A percentile compares a stretch with the other conserved stretches of the same genome.
These are phyloP conservation scores for Gaultheria prostrata DNA, from an alignment of 148 eudicot species.

Conservation along the genomic window DNA sequence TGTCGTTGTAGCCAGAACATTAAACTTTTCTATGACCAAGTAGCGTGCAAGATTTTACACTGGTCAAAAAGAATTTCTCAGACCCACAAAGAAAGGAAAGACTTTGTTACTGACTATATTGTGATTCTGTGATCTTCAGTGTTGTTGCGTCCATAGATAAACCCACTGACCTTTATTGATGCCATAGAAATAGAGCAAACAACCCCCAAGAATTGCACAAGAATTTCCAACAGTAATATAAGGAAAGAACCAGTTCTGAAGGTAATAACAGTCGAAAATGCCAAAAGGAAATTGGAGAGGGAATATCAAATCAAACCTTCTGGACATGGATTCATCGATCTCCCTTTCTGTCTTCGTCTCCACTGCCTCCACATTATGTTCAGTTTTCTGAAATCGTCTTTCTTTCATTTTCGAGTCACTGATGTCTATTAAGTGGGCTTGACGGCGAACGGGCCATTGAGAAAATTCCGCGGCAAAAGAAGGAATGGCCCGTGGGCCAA, in stretches of 20 bases:
- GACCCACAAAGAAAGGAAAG: neutral
- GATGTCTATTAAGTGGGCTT: neutral
- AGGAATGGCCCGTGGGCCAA: neutral
- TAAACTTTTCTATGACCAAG: conserved; percentile 16
- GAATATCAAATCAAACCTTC: neutral
- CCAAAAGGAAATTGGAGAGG: neutral
- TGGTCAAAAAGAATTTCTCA: neutral
- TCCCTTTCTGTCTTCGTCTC: neutral
- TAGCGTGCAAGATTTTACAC: conserved; percentile 20
- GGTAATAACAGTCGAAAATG: neutral
- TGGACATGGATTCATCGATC: neutral
- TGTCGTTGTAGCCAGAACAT: neutral
- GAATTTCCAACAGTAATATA: neutral
- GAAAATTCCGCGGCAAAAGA: neutral
- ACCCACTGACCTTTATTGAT: neutral
- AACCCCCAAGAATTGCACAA: neutral
- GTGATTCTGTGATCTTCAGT: neutral
- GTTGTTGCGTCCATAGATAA: neutral
- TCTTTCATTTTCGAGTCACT: neutral
- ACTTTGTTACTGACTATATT: neutral
- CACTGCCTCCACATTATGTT: neutral
- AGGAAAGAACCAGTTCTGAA: neutral
- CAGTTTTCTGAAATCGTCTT: neutral
- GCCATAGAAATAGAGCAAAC: neutral
- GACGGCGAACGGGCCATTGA: neutral